Conservation (phyloP, 768 basidiomycete genomes). For the Mycena capillaripes region DNA sequence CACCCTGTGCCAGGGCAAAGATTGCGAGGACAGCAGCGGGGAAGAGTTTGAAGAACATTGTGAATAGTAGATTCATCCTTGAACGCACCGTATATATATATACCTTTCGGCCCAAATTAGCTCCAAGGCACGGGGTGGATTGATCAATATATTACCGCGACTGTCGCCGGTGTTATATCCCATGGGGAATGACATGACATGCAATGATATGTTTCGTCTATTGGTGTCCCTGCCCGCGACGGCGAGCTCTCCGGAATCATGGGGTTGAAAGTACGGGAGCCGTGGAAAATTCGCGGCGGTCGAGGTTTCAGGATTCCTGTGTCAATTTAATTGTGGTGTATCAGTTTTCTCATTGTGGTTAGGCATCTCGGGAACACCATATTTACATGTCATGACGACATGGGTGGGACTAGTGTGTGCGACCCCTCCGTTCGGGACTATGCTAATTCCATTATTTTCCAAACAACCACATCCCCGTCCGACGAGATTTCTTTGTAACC, state of each 20-base stretch:
- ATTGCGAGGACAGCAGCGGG: constrained; percentile 4
- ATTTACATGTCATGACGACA: background rate
- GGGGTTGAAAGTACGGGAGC: constrained; percentile 1
- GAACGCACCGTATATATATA: constrained; percentile 5
- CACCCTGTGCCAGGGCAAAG: constrained; percentile 4
- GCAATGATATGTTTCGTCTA: background rate
- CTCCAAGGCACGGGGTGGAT: background rate
- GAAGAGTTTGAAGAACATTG: background rate
- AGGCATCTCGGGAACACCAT: constrained; percentile 2
- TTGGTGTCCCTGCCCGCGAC: background rate
- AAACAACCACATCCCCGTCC: too few species aligned
- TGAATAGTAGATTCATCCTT: constrained; percentile 1
- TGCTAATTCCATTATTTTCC: too few species aligned
- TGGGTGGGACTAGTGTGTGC: background rate
- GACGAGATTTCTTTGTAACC: too few species aligned
- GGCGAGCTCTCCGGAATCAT: background rate
- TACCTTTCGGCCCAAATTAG: background rate
- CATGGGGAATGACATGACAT: background rate
- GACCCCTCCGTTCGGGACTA: too few species aligned
- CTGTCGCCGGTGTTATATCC: background rate
- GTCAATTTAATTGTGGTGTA: background rate
- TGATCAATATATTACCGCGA: background rate
- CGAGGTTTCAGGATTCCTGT: background rate
- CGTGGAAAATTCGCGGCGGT: background rate
- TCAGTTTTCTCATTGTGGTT: background rate